Evolutionary conservation across 2,329 filamentous ascomycete species (phyloP), one percentile per base, ranked within the genome.

Genomic region (Fragosphaeria purpurea): DNA sequence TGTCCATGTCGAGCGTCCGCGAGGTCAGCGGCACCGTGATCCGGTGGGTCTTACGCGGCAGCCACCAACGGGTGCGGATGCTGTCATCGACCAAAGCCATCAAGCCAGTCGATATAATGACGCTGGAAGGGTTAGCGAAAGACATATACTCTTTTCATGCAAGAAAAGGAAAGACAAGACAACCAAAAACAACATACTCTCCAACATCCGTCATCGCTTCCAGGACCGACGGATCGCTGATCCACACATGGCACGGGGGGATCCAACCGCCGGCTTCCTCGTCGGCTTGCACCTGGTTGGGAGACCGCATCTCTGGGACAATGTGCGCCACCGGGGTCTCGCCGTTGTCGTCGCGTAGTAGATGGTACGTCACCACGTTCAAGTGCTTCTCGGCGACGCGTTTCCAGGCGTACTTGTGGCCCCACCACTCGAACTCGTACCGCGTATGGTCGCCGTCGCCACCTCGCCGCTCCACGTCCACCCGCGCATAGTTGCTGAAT

Each of bases 361-460:
- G 79, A 61, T 95, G 86, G 67, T 88, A 96, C 5, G 86, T 87
- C 13, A 88, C 75, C 47, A 82, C 76, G 42, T 76, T 73, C 42
- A 83, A 78, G 56, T 87, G 80, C 65, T 81, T 82, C 63, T 85
- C 82, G 43, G 77, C 70, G 46, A 84, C 76, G 39, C 88, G 81
- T 65, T 82, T 86, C 93, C 93, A 97, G 48, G 79, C 72, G 67
- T 97, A 97, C 50, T 74, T 77, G 59, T 84, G 78, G 32, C 88
- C 88, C 93, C 93, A 97, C 74, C 95, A 95, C 62, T 91, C 85
- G 61, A 95, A 96, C 50, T 89, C 86, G 65, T 96, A 97, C 55
- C 81, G 79, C 68, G 89, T 91, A 55, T 40, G 38, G 44, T 47
- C 32, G 38, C 12, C 32, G 35, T 13, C 22, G 32, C 76, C 71